Evolutionary conservation across 257 asterid species (phyloP).

Genomic region (Asclepias syriaca): DNA sequence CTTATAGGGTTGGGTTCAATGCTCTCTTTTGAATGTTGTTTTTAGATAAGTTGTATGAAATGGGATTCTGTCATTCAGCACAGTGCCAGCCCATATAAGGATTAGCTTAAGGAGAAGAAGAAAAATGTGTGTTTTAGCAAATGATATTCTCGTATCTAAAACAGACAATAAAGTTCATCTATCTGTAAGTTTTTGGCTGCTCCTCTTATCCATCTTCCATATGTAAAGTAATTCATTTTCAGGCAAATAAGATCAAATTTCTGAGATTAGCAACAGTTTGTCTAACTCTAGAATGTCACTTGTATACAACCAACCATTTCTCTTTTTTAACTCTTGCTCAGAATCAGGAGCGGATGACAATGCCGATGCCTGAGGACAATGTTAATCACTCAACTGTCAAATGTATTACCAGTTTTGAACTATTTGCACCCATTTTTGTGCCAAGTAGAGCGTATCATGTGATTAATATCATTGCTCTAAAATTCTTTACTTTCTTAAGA

Average conservation of each 20-base stretch:
- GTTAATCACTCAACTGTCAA: background rate
- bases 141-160: background rate
- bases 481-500: background rate
- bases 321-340: conserved; percentile 9
- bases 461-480: background rate
- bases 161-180: too few relatives aligned
- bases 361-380: background rate
- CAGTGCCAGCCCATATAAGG: background rate
- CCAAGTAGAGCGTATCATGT: too few relatives aligned
- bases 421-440: background rate
- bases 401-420: background rate
- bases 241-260: background rate
- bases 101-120: background rate
- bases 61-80: background rate
- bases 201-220: background rate
- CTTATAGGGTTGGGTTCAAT: background rate
- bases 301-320: background rate
- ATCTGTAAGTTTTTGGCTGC: too few relatives aligned
- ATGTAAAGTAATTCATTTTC: background rate
- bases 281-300: too few relatives aligned
- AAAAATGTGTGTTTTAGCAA: background rate
- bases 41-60: background rate
- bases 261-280: background rate
- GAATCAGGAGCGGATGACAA: background rate
- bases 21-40: background rate